Conservation (phyloP, 331 rosid genomes). For the Malus hybrid region DNA sequence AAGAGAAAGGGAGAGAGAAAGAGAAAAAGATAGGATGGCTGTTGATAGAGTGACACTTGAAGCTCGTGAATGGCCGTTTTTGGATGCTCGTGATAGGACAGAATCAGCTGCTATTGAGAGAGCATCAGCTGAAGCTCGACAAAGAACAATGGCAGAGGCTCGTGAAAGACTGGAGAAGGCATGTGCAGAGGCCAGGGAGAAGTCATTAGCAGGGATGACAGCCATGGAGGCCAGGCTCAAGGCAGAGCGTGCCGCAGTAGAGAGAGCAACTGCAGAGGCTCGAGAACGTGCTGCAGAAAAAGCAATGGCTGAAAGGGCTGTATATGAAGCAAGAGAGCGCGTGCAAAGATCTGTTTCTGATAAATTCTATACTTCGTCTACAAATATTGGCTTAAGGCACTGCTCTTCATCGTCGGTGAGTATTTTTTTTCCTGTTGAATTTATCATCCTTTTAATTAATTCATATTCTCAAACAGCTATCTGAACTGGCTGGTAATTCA, state of each 20-base stretch:
- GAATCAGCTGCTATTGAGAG: conserved; percentile 79
- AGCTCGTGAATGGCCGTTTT: conserved; percentile 52
- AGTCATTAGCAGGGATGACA: conserved; percentile 52
- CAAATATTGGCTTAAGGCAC: conserved; percentile 47
- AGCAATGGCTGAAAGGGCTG: conserved; percentile 53
- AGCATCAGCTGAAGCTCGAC: conserved; percentile 59
- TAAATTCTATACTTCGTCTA: conserved; percentile 38
- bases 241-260: conserved; percentile 82
- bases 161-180: conserved; percentile 85
- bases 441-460: conserved; percentile 4
- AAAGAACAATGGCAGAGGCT: conserved; percentile 69
- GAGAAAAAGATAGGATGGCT: conserved; percentile 89
- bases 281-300: conserved; percentile 71
- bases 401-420: conserved; percentile 59
- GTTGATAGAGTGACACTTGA: conserved; percentile 64
- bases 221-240: conserved; percentile 65
- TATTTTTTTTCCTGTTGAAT: conserved; percentile 3
- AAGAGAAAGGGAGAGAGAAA: conserved; percentile 78
- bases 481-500: conserved; percentile 21
- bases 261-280: conserved; percentile 84
- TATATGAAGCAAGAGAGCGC: conserved; percentile 49
- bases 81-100: conserved; percentile 57
- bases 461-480: neutral
- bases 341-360: conserved; percentile 84
- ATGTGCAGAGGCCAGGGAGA: conserved; percentile 86